Conservation (phyloP, 106 monocot species). For the Platanthera guangdongensis region DNA sequence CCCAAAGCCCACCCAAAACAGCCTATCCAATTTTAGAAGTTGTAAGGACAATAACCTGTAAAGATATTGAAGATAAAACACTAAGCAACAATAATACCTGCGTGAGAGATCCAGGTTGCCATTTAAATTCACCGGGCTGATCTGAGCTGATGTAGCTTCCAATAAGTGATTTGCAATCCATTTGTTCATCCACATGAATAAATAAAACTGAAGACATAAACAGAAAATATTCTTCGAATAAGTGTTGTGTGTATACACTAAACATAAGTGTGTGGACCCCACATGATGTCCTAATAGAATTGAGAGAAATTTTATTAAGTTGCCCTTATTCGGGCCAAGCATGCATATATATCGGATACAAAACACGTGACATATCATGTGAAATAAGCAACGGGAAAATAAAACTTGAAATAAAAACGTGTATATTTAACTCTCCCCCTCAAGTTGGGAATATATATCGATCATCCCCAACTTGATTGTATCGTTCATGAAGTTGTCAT, state of each 20-base stretch:
- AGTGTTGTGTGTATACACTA: background rate
- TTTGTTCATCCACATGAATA: slow-evolving; percentile 96
- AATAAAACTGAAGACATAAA: slow-evolving; percentile 48
- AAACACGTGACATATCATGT: too few species aligned
- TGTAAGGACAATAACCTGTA: background rate
- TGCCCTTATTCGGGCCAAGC: too few species aligned
- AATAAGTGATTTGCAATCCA: slow-evolving; percentile 83
- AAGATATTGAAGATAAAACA: background rate
- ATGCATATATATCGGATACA: too few species aligned
- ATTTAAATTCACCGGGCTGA: slow-evolving; percentile 86
- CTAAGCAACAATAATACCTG: slow-evolving; percentile 45
- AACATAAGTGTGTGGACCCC: too few species aligned
- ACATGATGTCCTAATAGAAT: too few species aligned
- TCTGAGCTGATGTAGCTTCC: slow-evolving; percentile 90
- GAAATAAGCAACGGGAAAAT: too few species aligned
- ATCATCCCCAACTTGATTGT: too few species aligned
- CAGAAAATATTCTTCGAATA: background rate
- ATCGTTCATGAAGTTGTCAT: too few species aligned
- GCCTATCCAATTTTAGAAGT: slow-evolving; percentile 38
- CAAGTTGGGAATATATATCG: too few species aligned
- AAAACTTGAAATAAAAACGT: too few species aligned
- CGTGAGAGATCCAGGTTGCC: slow-evolving; percentile 92
- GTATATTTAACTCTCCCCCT: too few species aligned
- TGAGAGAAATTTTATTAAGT: too few species aligned
- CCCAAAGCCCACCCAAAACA: slow-evolving; percentile 67